These are phyloP conservation scores for Starmerella asiatica DNA, from an alignment of 805 yeast species.

Conservation along the genomic window DNA sequence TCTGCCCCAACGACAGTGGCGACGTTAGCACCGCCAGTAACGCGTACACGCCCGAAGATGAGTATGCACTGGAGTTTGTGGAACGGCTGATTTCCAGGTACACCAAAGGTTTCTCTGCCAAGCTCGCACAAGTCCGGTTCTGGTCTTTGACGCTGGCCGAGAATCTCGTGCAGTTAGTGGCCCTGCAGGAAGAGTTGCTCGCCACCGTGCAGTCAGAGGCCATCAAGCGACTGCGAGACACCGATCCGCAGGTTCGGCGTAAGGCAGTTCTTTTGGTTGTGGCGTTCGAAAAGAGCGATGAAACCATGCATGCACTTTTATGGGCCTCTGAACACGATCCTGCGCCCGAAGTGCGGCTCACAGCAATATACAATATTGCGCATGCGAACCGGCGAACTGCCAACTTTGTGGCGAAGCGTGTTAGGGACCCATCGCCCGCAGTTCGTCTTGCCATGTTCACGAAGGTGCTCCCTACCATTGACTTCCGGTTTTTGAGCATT, in stretches of 20 bases:
- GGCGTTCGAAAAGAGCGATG: conserved; percentile 49
- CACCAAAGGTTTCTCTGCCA: conserved; percentile 64
- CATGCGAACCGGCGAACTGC: conserved; percentile 29
- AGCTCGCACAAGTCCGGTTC: conserved; percentile 62
- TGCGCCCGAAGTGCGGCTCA: conserved; percentile 78
- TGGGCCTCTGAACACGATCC: conserved; percentile 54
- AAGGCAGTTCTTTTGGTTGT: conserved; percentile 74
- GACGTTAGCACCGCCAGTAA: conserved; percentile 3
- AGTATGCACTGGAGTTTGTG: conserved; percentile 5
- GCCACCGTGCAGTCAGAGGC: conserved; percentile 48
- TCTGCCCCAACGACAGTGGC: conserved; percentile 65
- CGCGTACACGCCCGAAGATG: not conserved
- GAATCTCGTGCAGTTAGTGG: conserved; percentile 62
- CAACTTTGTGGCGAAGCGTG: conserved; percentile 57
- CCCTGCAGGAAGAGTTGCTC: conserved; percentile 59
- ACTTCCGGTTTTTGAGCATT: conserved; percentile 42
- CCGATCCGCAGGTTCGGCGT: conserved; percentile 64
- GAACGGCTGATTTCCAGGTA: conserved; percentile 24
- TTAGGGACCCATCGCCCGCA: conserved; percentile 59
- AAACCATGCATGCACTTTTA: conserved; percentile 25
- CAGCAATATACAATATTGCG: conserved; percentile 59
- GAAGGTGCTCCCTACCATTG: conserved; percentile 51
- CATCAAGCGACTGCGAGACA: conserved; percentile 45
- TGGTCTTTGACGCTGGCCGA: conserved; percentile 62
- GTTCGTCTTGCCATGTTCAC: conserved; percentile 65